Base-by-base conservation (phyloP, 345 rosid genomes). In the Acer yangbiense region DNA sequence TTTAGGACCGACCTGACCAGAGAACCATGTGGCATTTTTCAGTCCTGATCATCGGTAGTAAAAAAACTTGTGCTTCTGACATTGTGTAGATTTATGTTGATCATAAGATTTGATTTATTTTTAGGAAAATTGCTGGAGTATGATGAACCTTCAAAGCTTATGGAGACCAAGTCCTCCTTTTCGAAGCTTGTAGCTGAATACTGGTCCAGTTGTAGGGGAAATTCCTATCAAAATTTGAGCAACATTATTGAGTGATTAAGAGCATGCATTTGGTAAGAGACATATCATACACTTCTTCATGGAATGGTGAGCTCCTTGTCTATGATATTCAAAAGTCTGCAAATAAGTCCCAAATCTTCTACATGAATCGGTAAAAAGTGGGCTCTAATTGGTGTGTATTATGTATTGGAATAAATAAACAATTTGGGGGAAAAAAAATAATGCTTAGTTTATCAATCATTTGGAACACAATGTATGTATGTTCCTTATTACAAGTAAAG, bases 111-210 rank as follows among this genome's bases (percentile, higher is more conserved):
- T 48, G 73, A 55, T 75, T 50, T 39, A 29, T 76, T 77, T 77
- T 41, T 70, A 91, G 95, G 97, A 68, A 76, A 88, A 62, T 73
- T 91, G 76, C 75, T 90, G 66, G 96, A 93, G 69, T 90, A 90
- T 64, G 89, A 93, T 64, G 89, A 89, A 77, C 93, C 98, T 18
- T 72, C 83, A 27, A 91, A 80, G 79, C 89, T 91, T 23, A 83
- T 90, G 93, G 90, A 87, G 75, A 84, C 80, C 21, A 86, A 85
- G 52, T 89, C 98, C 44, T 88, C 84, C 55, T 91, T 93, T 83
- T 89, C 92, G 2, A 92, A 88, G 82, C 92, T 92, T 7, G 98
- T 89, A 20, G 90, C 87, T 66, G 97, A 93, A 74, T 93, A 91
- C 60, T 93, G 97, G 93, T 85, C 92, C 9, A 88, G 92, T 80